Evolutionary conservation across 495 filamentous ascomycete species (phyloP), one percentile per base, ranked within the genome.

Genomic region (Tuber aestivum): DNA sequence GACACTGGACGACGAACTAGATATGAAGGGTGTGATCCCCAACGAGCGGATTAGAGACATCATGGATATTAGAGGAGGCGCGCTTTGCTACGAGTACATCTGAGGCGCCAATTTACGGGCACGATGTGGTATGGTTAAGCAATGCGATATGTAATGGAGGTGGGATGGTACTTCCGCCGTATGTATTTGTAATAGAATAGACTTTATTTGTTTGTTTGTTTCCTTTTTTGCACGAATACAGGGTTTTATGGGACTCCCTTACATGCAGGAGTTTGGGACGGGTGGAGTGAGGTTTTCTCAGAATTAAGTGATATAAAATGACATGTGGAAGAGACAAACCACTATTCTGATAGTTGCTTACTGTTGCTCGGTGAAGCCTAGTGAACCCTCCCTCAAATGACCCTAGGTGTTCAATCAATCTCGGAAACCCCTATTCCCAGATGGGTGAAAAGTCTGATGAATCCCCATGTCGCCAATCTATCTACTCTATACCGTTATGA

Each of bases 11-110:
- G 83, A 84, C 72, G 70, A 45, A 69, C 35, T 82, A 70, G 69
- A 83, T 56, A 79, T 83, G 81, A 75, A 79, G 72, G 76, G 72
- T 21, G 74, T 82, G 37, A 61, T 82, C 2, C 80, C 80, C 0
- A 72, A 74, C 14, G 40, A 70, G 23, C 80, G 71, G 3, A 76
- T 83, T 14, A 50, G 56, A 10, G 80, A 83, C 32, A 50, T 83
- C 40, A 83, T 83, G 82, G 80, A 83, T 76, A 76, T 80, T 38
- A 23, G 69, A 7, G 82, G 74, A 1, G 32, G 40, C 1, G 27
- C 40, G 21, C 40, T 83, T 0, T 83, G 81, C 40, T 81, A 81
- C 72, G 71, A 75, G 10, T 81, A 81, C 65, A 18, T 73, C 2
- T 79, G 14, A 65, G 35, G 56, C 56, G 27, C 27, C 16, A 0